Percentiles rank a stretch among this genome's conserved stretches.
Evolutionary conservation across 2,329 filamentous ascomycete species (phyloP).

Genomic region (Alternaria solani): DNA sequence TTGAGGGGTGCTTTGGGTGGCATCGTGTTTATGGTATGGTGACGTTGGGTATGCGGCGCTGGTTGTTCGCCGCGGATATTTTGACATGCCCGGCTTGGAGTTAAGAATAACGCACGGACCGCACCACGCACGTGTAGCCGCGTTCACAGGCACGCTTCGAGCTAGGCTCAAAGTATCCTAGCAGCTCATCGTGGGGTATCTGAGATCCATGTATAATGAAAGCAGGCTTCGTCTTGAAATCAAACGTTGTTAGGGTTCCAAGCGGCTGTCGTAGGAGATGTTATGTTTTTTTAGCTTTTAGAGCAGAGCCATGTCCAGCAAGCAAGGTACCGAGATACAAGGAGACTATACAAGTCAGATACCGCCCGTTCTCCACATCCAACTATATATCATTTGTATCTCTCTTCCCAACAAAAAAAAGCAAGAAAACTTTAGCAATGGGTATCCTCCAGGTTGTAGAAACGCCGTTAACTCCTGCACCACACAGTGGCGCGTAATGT

Average conservation of each 20-base stretch:
- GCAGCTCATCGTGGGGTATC: not conserved
- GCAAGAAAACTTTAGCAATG: slow-evolving; percentile 19
- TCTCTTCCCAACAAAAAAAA: slow-evolving; percentile 1
- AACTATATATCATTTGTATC: slow-evolving; percentile 3
- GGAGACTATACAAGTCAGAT: slow-evolving; percentile 19
- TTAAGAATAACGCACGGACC: slow-evolving; percentile 11
- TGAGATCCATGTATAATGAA: not conserved
- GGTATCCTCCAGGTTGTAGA: slow-evolving; percentile 26
- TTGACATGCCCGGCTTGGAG: slow-evolving; percentile 16
- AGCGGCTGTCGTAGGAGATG: not conserved
- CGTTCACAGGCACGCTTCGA: slow-evolving; percentile 1
- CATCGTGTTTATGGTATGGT: slow-evolving; percentile 33
- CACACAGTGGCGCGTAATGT: slow-evolving; percentile 17
- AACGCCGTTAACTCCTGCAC: slow-evolving; percentile 24
- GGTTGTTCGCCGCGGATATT: slow-evolving; percentile 30
- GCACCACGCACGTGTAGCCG: slow-evolving; percentile 12
- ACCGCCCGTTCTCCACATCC: slow-evolving; percentile 15
- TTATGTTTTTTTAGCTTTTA: slow-evolving; percentile 5
- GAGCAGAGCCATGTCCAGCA: slow-evolving; percentile 17
- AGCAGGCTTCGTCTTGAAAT: not conserved
- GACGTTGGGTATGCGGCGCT: slow-evolving; percentile 14
- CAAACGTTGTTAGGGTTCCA: too few species aligned
- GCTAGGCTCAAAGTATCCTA: not conserved
- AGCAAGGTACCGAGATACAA: slow-evolving; percentile 15
- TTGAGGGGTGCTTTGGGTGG: slow-evolving; percentile 46